Base-by-base conservation (phyloP, 352 stramenopile genomes). In the Chrysophaeum taylorii region DNA sequence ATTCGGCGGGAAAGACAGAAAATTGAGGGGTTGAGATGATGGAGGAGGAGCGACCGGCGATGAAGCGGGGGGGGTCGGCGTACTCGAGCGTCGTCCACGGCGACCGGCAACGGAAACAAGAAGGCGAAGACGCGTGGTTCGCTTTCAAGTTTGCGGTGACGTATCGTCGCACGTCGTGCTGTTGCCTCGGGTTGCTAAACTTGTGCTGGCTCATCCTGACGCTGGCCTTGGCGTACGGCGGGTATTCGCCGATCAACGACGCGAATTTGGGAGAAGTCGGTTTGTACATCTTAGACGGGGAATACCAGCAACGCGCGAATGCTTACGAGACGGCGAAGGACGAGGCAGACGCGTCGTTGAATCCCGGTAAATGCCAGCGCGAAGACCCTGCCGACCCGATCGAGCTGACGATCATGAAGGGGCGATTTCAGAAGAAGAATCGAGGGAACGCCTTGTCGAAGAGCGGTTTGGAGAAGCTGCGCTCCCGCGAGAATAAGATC, bases 291-390 rank as follows among this genome's bases (percentile, higher is more conserved):
- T 33, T 39, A 31, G 37, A 68, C 15, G 68, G 69, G n/a, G 57
- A n/a, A 23, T 64, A 69, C 53, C 68, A 73, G 53, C 45, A 37
- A 23, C 48, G 68, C 36, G 0, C 52, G 9, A 73, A 73, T 36
- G 68, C 33, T 33, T 73, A 73, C 52, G 41, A 37, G 53, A 23
- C 23, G 7, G 68, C 53, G 21, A 50, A 25, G 33, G 9, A 57
- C 31, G 54, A 70, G 53, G 68, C 68, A 2, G 29, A 52, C 54
- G 39, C 69, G 31, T 52, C 31, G 25, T 52, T 72, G 25, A 35
- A 31, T 25, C 31, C 39, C 9, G 16, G 38, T 5, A 70, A 41
- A 54, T 70, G 68, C 43, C 14, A 9, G n/a, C 14, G 54, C 7
- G 21, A 5, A 39, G 53, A 70, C 41, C 53, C 52, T 18, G 36